Evolutionary conservation across 345 rosid species (phyloP).

Genomic region (Populus simonii): DNA sequence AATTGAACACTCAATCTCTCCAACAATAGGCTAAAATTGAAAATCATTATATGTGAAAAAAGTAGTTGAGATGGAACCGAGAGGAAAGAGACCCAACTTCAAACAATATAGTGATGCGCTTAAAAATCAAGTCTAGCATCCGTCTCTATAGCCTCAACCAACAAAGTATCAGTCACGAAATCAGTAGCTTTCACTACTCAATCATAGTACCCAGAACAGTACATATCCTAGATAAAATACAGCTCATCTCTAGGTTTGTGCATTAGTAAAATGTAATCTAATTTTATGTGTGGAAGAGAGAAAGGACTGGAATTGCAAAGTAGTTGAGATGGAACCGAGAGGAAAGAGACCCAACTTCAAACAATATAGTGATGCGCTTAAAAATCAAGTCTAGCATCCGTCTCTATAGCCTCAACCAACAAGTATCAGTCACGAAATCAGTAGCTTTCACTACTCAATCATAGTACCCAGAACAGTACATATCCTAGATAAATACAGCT

Average conservation of each 20-base stretch:
- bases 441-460: constrained; percentile 4
- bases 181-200: neutral
- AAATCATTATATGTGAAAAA: neutral
- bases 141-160: neutral
- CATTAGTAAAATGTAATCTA: neutral
- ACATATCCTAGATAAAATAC: neutral
- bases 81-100: neutral
- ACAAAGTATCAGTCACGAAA: neutral
- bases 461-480: neutral
- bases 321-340: neutral
- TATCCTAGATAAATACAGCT: neutral
- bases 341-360: neutral
- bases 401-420: neutral
- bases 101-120: neutral
- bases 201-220: neutral
- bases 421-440: neutral
- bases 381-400: neutral
- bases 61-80: neutral
- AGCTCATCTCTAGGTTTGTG: neutral
- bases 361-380: neutral
- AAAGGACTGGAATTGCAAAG: too few species aligned
- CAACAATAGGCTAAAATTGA: neutral
- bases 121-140: neutral
- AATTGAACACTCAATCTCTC: neutral
- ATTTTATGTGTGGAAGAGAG: too few species aligned